These are phyloP conservation scores for Cytospora chrysosperma DNA, from an alignment of 2,329 filamentous ascomycete genomes.

Conservation along the genomic window DNA sequence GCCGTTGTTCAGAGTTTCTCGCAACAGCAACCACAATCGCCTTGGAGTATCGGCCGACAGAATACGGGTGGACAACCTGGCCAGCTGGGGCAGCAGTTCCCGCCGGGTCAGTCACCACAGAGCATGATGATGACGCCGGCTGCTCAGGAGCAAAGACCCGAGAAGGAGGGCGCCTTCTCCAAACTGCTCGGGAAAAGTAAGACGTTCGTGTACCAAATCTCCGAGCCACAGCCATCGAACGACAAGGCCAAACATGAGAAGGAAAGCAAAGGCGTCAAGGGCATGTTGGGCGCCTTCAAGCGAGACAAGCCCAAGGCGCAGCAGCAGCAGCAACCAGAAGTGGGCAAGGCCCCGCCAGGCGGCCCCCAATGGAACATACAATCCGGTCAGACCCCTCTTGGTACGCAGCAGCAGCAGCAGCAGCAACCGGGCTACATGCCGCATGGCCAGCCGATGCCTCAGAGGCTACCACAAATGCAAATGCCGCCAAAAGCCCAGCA, in stretches of 20 bases:
- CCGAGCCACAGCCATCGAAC: slow-evolving; percentile 20
- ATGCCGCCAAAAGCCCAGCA: slow-evolving; percentile 22
- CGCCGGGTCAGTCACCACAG: slow-evolving; percentile 10
- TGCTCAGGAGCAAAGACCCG: slow-evolving; percentile 16
- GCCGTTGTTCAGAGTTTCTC: slow-evolving; percentile 13
- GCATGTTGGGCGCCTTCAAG: slow-evolving; percentile 30
- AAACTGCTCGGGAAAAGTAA: slow-evolving; percentile 26
- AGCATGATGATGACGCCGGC: slow-evolving; percentile 19
- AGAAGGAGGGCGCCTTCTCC: slow-evolving; percentile 25
- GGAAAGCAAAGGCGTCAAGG: slow-evolving; percentile 29
- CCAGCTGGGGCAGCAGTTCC: slow-evolving; percentile 13
- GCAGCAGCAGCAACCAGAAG: slow-evolving; percentile 20
- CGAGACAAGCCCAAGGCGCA: slow-evolving; percentile 27
- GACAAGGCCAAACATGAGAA: slow-evolving; percentile 28
- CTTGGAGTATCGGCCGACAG: slow-evolving; percentile 19
- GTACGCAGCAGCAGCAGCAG: slow-evolving; percentile 7
- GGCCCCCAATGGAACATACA: slow-evolving; percentile 27
- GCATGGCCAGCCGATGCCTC: background rate
- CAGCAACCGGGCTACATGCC: background rate
- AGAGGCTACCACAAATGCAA: slow-evolving; percentile 21
- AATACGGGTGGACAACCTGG: slow-evolving; percentile 5
- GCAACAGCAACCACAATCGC: slow-evolving; percentile 12
- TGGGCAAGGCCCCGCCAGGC: slow-evolving; percentile 28
- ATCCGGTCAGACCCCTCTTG: slow-evolving; percentile 1
- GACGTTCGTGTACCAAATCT: slow-evolving; percentile 22